These are phyloP conservation scores for Plasmodium falciparum DNA, from an alignment of 169 alveolate genomes.

Conservation along the genomic window DNA sequence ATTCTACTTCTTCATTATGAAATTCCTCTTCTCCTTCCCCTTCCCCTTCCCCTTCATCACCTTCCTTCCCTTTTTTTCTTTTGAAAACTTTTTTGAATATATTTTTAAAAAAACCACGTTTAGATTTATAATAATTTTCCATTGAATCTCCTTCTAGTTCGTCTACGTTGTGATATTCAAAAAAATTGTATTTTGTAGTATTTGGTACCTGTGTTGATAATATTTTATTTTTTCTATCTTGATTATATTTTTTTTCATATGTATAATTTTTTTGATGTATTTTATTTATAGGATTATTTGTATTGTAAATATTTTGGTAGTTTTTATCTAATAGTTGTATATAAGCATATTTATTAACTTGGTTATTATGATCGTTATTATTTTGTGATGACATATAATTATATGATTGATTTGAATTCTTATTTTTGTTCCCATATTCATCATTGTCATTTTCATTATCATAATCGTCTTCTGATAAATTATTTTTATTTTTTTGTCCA, in stretches of 20 bases:
- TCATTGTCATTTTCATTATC: background rate
- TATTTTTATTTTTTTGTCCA: slow-evolving; percentile 3
- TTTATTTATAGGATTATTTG: background rate
- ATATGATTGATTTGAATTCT: background rate
- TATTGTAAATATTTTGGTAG: background rate
- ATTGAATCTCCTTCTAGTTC: slow-evolving; percentile 61
- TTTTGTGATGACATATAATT: background rate
- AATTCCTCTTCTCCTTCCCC: slow-evolving; percentile 9
- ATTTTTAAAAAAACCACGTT: slow-evolving; percentile 49
- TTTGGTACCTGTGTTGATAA: background rate
- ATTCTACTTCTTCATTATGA: background rate
- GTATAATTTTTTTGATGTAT: background rate
- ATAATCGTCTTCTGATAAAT: background rate
- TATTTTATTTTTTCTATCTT: background rate
- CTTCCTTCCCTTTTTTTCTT: slow-evolving; percentile 18
- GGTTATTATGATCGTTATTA: background rate
- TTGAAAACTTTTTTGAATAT: slow-evolving; percentile 16
- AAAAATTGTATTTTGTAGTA: slow-evolving; percentile 1
- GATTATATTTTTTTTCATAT: background rate
- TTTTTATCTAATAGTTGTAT: slow-evolving; percentile 9
- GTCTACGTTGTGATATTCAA: slow-evolving; percentile 1
- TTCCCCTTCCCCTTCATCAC: no score
- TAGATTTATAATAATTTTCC: slow-evolving; percentile 62
- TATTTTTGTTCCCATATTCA: background rate
- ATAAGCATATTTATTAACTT: slow-evolving; percentile 9